Percentiles rank a stretch among this genome's conserved stretches.
phyloP scores from a whole-genome alignment of 2,329 filamentous ascomycete genomes.

The Proliferodiscus dingleyae region DNA sequence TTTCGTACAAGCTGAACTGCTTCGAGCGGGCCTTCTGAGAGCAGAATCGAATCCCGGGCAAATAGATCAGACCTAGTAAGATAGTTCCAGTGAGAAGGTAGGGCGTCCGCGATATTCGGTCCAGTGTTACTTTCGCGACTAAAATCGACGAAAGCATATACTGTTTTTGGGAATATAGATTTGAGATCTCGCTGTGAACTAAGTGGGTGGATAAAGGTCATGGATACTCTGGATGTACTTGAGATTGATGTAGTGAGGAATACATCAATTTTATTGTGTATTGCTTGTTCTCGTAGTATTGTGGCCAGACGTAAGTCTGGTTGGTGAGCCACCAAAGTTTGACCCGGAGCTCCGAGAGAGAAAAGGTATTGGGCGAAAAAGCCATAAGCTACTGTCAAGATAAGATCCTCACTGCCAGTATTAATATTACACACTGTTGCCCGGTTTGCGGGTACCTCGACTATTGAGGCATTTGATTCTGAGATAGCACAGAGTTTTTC shows the following conservation, averaged over 20 bases:
- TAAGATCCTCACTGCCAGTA: background rate
- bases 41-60: too few relatives aligned
- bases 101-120: too few relatives aligned
- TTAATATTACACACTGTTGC: background rate
- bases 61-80: too few relatives aligned
- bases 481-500: background rate
- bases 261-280: background rate
- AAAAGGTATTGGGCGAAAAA: background rate
- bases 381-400: background rate
- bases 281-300: background rate
- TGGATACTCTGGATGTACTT: background rate
- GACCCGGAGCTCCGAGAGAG: background rate
- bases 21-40: too few relatives aligned
- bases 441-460: background rate
- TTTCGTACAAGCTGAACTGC: too few relatives aligned
- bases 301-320: background rate
- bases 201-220: background rate
- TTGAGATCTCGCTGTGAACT: background rate
- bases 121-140: too few relatives aligned
- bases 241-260: background rate
- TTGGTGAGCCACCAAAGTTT: background rate
- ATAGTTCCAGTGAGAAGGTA: too few relatives aligned
- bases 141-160: background rate
- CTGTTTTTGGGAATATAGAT: background rate
- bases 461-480: background rate